Evolutionary conservation across 495 filamentous ascomycete species (phyloP).

Genomic region (Lophium mytilinum): DNA sequence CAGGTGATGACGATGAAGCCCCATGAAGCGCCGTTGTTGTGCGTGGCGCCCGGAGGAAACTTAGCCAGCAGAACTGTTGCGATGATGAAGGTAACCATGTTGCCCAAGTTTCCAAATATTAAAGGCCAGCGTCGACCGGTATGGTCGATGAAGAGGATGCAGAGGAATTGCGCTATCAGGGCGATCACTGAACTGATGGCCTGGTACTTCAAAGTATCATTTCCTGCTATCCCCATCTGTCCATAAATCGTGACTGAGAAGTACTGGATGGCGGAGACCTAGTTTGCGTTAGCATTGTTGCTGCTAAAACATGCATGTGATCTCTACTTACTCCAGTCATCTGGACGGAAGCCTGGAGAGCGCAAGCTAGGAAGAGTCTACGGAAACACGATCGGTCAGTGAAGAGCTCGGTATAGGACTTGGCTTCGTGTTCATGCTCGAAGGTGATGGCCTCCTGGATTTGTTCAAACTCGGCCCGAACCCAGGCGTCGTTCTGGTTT

Average conservation of each 20-base stretch:
- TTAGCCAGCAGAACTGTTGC: slow-evolving; percentile 45
- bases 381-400: slow-evolving; percentile 57
- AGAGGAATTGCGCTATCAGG: slow-evolving; percentile 54
- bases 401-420: slow-evolving; percentile 60
- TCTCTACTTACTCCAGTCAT: slow-evolving; percentile 54
- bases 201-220: slow-evolving; percentile 62
- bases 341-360: slow-evolving; percentile 60
- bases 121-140: slow-evolving; percentile 58
- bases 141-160: slow-evolving; percentile 59
- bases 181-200: slow-evolving; percentile 63
- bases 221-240: slow-evolving; percentile 57
- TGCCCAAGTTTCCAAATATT: slow-evolving; percentile 58
- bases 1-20: slow-evolving; percentile 67
- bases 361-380: slow-evolving; percentile 57
- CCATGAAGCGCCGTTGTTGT: slow-evolving; percentile 55
- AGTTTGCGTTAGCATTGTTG: too few species aligned
- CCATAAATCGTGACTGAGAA: slow-evolving; percentile 55
- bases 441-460: slow-evolving; percentile 55
- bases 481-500: slow-evolving; percentile 50
- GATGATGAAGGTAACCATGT: slow-evolving; percentile 51
- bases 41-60: slow-evolving; percentile 47
- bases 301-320: too few species aligned
- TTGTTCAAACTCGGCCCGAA: slow-evolving; percentile 57
- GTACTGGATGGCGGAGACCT: slow-evolving; percentile 58
- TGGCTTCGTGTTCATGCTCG: slow-evolving; percentile 56